Conservation (phyloP, 2,329 filamentous ascomycete species). For the Leptosphaerulina australis region DNA sequence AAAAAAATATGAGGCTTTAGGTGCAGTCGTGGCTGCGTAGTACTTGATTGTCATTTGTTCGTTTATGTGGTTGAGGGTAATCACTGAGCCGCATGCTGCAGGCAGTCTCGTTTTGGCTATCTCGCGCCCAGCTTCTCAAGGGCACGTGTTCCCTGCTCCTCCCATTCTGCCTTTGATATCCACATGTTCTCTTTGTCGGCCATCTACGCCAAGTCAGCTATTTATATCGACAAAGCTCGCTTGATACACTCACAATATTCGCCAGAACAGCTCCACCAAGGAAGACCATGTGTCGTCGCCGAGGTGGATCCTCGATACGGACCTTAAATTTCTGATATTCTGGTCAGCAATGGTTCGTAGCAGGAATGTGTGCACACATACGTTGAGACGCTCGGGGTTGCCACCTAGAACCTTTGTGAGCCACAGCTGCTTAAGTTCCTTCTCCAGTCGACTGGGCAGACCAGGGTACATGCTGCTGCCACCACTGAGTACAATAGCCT, state of each 20-base stretch:
- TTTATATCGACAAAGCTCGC: background rate
- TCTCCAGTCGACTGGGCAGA: slow-evolving; percentile 90
- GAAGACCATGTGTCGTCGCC: slow-evolving; percentile 99
- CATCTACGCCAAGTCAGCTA: slow-evolving; percentile 63
- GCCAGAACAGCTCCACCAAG: slow-evolving; percentile 93
- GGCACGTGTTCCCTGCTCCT: slow-evolving; percentile 83
- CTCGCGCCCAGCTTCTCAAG: slow-evolving; percentile 93
- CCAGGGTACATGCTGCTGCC: slow-evolving; percentile 99
- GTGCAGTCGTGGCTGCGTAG: slow-evolving; percentile 6
- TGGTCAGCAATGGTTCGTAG: slow-evolving; percentile 27
- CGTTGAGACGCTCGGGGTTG: slow-evolving; percentile 86
- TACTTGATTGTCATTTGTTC: slow-evolving; percentile 19
- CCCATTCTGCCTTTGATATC: slow-evolving; percentile 97
- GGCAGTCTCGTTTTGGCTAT: slow-evolving; percentile 51
- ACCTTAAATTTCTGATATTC: slow-evolving; percentile 89
- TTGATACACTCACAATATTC: slow-evolving; percentile 70
- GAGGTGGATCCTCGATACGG: slow-evolving; percentile 94
- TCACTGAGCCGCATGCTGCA: slow-evolving; percentile 14
- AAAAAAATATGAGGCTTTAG: background rate
- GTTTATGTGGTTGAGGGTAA: slow-evolving; percentile 14
- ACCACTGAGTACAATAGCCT: slow-evolving; percentile 94
- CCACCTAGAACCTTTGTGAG: slow-evolving; percentile 87
- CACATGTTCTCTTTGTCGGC: slow-evolving; percentile 99
- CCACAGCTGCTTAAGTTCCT: slow-evolving; percentile 99
- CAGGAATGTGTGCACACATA: slow-evolving; percentile 46